Base-by-base conservation (phyloP, 108 stramenopile genomes). In the Hondaea fermentalgiana region DNA sequence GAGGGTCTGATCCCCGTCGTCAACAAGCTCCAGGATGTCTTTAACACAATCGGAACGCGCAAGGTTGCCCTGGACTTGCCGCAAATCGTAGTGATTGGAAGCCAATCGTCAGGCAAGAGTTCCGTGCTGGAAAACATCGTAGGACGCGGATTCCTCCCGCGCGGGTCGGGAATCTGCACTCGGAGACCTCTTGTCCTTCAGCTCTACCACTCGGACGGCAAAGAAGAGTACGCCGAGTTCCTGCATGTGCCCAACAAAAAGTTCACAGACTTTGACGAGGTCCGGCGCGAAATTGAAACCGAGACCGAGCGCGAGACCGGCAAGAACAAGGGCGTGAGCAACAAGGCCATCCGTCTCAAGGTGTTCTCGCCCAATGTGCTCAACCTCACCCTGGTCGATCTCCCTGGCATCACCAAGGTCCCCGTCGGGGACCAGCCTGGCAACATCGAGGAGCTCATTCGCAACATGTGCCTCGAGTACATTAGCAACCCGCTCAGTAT, bases 1-100 rank as follows among this genome's bases (percentile, higher is more conserved):
- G 97, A 98, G 88, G 95, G 97, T 87, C 93, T 98, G 25, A 98
- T 99, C 88, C 99, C 98, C 14, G 96, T 98, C n/a, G 97, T 97
- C 42, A 97, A 97, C 91, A 98, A 98, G 91, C 95, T 98, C 4
- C 98, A 99, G 93, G 99, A 99, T 91, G 98, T 98, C 69, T 95
- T 99, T 60, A 97, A 96, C 49, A 97, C 97, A 17, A 95, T 98
- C 72, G 98, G 98, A 25, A 57, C n/a, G 19, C 95, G 95, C 72
- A 95, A 95, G 76, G 94, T 94, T 29, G 92, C 94, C 58, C 90
- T 99, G 23, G 98, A 98, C 90, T 94, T 99, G n/a, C 99, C 99
- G 59, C 99, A 99, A 90, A 99, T 99, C 87, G 98, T 98, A 21
- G 98, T 98, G 58, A 94, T 94, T 59, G 97, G 97, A 35, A 97